phyloP scores from a whole-genome alignment of 371 early-diverging fungal genomes.

The Mortierella sp. region DNA sequence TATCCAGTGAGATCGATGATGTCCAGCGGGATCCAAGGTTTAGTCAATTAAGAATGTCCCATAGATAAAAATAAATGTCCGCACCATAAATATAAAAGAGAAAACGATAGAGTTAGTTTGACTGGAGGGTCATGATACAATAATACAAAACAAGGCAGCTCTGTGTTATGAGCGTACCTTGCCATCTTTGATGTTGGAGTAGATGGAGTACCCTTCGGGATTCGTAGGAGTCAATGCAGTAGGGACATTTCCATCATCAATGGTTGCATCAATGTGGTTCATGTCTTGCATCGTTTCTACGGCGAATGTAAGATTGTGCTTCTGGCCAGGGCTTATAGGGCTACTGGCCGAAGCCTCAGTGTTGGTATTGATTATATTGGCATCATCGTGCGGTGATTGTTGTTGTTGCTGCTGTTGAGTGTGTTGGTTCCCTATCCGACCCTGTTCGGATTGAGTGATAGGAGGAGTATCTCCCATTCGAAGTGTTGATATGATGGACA shows the following conservation, averaged over 20 bases:
- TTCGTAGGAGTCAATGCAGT: slow-evolving; percentile 7
- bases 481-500: too few relatives aligned
- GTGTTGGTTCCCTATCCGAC: slow-evolving; percentile 28
- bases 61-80: not conserved
- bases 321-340: slow-evolving; percentile 9
- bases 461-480: slow-evolving; percentile 38
- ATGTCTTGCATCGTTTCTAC: slow-evolving; percentile 13
- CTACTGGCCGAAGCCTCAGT: not conserved
- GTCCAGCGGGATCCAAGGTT: not conserved
- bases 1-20: not conserved
- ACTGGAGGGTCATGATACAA: not conserved
- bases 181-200: slow-evolving; percentile 56
- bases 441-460: slow-evolving; percentile 22
- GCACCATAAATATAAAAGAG: not conserved
- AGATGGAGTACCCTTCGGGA: slow-evolving; percentile 51
- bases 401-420: not conserved
- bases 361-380: not conserved
- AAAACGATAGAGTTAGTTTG: not conserved
- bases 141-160: not conserved
- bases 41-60: not conserved
- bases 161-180: slow-evolving; percentile 27
- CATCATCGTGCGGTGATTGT: not conserved
- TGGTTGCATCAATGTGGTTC: not conserved
- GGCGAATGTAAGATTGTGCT: slow-evolving; percentile 30
- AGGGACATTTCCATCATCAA: not conserved